These are phyloP conservation scores for Tuber aestivum DNA, from an alignment of 495 filamentous ascomycete genomes.

Conservation along the genomic window DNA sequence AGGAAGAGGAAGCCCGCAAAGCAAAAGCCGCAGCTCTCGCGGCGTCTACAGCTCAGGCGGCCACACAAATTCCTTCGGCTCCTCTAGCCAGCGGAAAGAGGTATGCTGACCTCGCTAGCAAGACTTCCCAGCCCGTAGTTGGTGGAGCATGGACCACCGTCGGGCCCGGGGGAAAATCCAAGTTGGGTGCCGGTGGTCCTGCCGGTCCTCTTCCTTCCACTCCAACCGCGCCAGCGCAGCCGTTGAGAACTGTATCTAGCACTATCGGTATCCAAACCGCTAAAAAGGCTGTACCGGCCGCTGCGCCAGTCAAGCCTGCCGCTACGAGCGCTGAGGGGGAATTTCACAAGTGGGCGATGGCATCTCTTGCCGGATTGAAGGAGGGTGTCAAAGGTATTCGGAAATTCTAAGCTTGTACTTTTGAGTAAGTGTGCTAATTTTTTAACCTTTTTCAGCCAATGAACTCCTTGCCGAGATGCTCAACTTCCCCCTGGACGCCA, in stretches of 20 bases:
- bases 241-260: slow-evolving; percentile 51
- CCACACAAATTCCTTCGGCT: slow-evolving; percentile 49
- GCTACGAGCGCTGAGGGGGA: slow-evolving; percentile 66
- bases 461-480: slow-evolving; percentile 69
- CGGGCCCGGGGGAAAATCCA: slow-evolving; percentile 87
- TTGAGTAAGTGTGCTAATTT: slow-evolving; percentile 38
- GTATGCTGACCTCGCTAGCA: slow-evolving; percentile 92
- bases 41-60: slow-evolving; percentile 54
- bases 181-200: slow-evolving; percentile 51
- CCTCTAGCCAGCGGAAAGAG: slow-evolving; percentile 64
- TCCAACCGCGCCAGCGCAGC: slow-evolving; percentile 51
- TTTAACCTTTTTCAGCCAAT: slow-evolving; percentile 62
- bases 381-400: slow-evolving; percentile 40
- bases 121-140: slow-evolving; percentile 50
- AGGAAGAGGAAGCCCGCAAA: slow-evolving; percentile 90
- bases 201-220: slow-evolving; percentile 50
- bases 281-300: slow-evolving; percentile 40
- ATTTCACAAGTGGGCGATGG: slow-evolving; percentile 86
- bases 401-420: background rate
- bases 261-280: slow-evolving; percentile 44
- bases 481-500: slow-evolving; percentile 65
- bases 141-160: slow-evolving; percentile 88
- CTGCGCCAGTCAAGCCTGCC: slow-evolving; percentile 47
- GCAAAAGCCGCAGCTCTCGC: slow-evolving; percentile 53
- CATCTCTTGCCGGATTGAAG: slow-evolving; percentile 57